A percentile compares a stretch with the other conserved stretches of the same genome.
These are phyloP conservation scores for Phytophthora litchii DNA, from an alignment of 352 stramenopile species.

Conservation along the genomic window DNA sequence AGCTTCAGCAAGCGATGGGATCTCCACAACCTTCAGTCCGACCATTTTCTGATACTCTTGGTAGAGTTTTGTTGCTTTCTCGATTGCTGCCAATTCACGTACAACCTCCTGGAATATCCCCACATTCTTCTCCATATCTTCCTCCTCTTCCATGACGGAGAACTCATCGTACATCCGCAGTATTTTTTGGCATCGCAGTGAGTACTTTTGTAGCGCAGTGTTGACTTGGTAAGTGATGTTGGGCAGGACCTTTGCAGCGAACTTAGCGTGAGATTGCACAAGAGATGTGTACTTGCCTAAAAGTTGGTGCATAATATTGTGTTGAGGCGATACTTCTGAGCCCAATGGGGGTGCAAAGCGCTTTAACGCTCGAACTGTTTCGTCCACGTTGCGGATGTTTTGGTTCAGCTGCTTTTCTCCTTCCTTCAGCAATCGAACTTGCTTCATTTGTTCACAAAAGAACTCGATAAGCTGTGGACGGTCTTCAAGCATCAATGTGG, in stretches of 20 bases:
- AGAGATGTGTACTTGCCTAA: slow-evolving; percentile 54
- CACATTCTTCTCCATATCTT: slow-evolving; percentile 66
- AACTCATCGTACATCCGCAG: slow-evolving; percentile 61
- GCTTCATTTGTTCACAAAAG: slow-evolving; percentile 75
- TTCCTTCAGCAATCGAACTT: slow-evolving; percentile 58
- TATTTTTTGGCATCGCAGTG: slow-evolving; percentile 54
- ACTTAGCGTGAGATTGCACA: slow-evolving; percentile 63
- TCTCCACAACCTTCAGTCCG: slow-evolving; percentile 63
- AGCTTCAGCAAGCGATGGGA: slow-evolving; percentile 51
- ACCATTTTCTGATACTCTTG: slow-evolving; percentile 78
- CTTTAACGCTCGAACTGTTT: slow-evolving; percentile 57
- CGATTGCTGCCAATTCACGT: slow-evolving; percentile 51
- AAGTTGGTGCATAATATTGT: slow-evolving; percentile 57
- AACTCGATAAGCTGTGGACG: slow-evolving; percentile 72
- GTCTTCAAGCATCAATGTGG: slow-evolving; percentile 59
- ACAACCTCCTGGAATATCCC: slow-evolving; percentile 55
- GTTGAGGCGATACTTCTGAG: slow-evolving; percentile 35
- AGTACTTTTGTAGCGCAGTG: slow-evolving; percentile 58
- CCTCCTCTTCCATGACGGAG: slow-evolving; percentile 45
- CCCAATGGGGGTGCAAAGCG: slow-evolving; percentile 44
- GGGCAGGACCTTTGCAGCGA: slow-evolving; percentile 65
- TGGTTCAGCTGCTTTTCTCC: slow-evolving; percentile 63
- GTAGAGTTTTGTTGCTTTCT: slow-evolving; percentile 61
- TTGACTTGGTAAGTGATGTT: slow-evolving; percentile 76
- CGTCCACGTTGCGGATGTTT: slow-evolving; percentile 75